Evolutionary conservation across 306 rosid genomes (phyloP).

Genomic region (Styphnolobium japonicum): DNA sequence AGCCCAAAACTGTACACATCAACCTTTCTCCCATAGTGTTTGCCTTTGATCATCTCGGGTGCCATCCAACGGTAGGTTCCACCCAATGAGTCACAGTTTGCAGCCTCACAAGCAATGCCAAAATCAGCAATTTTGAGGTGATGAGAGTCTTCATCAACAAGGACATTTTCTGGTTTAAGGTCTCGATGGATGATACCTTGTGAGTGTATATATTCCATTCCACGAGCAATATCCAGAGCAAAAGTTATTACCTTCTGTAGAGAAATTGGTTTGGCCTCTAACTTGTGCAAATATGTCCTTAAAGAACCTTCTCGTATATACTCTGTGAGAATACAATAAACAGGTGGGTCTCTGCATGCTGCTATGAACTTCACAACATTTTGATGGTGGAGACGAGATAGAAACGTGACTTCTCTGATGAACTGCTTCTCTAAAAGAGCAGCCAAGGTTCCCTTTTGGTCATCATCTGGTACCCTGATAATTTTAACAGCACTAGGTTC

Average conservation of each 20-base stretch:
- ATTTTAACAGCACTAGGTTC: conserved; percentile 66
- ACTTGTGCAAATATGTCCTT: conserved; percentile 60
- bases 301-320: conserved; percentile 62
- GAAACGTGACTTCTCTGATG: conserved; percentile 54
- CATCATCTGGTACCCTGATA: conserved; percentile 55
- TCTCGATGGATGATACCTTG: conserved; percentile 68
- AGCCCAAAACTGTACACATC: conserved; percentile 79
- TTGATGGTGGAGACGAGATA: conserved; percentile 55
- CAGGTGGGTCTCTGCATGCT: conserved; percentile 63
- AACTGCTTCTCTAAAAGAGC: conserved; percentile 63
- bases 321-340: conserved; percentile 63
- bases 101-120: conserved; percentile 72
- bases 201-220: conserved; percentile 69
- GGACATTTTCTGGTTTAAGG: conserved; percentile 71
- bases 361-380: conserved; percentile 67
- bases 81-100: conserved; percentile 49
- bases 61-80: conserved; percentile 91
- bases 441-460: conserved; percentile 46
- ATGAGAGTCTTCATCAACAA: conserved; percentile 46
- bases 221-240: conserved; percentile 69
- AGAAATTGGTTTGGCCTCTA: conserved; percentile 48
- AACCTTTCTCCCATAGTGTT: conserved; percentile 57
- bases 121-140: conserved; percentile 71
- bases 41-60: conserved; percentile 75
- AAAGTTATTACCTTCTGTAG: conserved; percentile 37